Conservation (phyloP, 805 yeast species). For the Teunomyces aglyptinius region DNA sequence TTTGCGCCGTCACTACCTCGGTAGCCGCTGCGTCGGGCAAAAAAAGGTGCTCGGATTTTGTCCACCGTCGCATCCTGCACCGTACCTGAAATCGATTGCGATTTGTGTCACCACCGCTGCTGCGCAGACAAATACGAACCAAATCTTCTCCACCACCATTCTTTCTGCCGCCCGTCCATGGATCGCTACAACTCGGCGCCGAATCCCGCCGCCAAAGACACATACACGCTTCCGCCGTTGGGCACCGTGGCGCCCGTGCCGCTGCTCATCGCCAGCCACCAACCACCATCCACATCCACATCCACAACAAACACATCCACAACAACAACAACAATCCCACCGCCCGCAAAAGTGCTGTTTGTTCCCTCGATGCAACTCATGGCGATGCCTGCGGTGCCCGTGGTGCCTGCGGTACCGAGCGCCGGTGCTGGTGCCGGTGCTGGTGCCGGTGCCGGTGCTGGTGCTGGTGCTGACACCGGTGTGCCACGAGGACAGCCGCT, state of each 20-base stretch:
- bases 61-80: background rate
- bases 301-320: conserved; percentile 4
- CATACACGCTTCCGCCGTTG: conserved; percentile 5
- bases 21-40: background rate
- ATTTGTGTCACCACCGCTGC: background rate
- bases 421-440: background rate
- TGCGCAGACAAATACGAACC: background rate
- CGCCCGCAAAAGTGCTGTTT: background rate
- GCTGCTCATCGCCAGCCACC: background rate
- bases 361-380: background rate
- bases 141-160: background rate
- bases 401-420: background rate
- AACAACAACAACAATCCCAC: background rate
- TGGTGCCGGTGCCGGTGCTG: background rate
- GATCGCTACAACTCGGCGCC: conserved; percentile 28
- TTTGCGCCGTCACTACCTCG: background rate
- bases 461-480: background rate
- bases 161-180: conserved; percentile 11
- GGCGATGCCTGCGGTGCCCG: background rate
- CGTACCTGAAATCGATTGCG: background rate
- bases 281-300: conserved; percentile 1
- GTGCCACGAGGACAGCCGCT: too few relatives aligned
- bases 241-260: background rate
- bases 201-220: conserved; percentile 38
- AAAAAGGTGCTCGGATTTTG: too few relatives aligned